Base-by-base conservation (phyloP, 2,329 filamentous ascomycete genomes). In the Podosphaera fusca region DNA sequence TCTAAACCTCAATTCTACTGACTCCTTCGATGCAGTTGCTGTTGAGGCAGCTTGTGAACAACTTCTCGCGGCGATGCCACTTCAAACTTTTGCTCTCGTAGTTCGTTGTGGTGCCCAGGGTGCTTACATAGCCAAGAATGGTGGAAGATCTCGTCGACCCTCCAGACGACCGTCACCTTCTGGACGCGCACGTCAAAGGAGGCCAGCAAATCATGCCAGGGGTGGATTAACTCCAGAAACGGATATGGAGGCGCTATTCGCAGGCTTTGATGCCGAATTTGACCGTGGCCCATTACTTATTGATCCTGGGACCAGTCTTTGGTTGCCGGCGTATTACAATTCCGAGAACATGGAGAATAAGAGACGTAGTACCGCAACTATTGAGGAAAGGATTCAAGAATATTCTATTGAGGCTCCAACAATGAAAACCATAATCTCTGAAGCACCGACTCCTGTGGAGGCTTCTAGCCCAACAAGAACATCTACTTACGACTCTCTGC, bases 311-410 rank as follows among this genome's bases (percentile, higher is more conserved):
- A 74, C 82, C 56, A 77, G 82, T 63, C 72, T 75, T 59, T 94
- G 87, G 85, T 70, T 95, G 31, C 86, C 85, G 10, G 85, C 89
- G 6, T 90, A 84, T 66, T 85, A 89, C 65, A 50, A 60, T 45
- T 21, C 49, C 10, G 49, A 47, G 34, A 55, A 52, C n/a, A 57
- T 51, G 42, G 53, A 42, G 14, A 51, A 66, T 0, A 78, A 72
- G 58, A 49, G 8, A 21, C 8, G 21, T n/a, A 2, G 8, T 21
- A 3, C 8, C 9, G 21, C 10, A 21, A 21, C 29, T 8, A 21
- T 30, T 30, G 45, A 49, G n/a, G 45, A 21, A 49, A 49, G 21
- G 4, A 49, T 21, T 49, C 9, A 30, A 49, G n/a, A 49, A 21
- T 21, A 49, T 21, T 49, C 8, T 21, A 49, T 49, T 12, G 3